Evolutionary conservation across 2,329 filamentous ascomycete genomes (phyloP), one percentile per base, ranked within the genome.

Genomic region (Cercospora sesami): DNA sequence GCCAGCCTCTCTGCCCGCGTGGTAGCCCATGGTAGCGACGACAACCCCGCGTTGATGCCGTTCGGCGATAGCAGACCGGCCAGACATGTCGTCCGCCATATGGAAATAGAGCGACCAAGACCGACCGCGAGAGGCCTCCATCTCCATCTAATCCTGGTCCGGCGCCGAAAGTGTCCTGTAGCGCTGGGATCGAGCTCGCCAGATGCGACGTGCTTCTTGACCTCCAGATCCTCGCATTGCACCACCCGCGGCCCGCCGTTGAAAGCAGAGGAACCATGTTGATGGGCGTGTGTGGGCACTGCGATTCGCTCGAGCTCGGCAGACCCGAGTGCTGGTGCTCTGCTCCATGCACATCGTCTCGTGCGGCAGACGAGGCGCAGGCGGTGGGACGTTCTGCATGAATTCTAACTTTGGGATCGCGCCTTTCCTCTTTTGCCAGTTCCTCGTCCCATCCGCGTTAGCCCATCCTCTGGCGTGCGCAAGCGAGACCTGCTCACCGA

Each of bases 341-440:
- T 65, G 64, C 30, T 53, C 39, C 65, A 63, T 63, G 33, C 69
- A 69, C 60, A 48, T 69, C 51, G 67, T 69, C 60, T 64, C 62
- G 61, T 69, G 67, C 65, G 55, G 63, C 48, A 62, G 62, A 64
- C 53, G 69, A 69, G 69, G 69, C 69, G 62, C 31, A 65, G 63
- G 63, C 62, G 66, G 58, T 68, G 61, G 63, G 33, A 53, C 53
- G 53, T 48, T 63, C 31, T 68, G 63, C 51, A 23, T 39, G 51
- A 51, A 66, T 60, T 60, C 64, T 60, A 65, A 68, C 31, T 68
- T 68, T 65, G 60, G 66, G 36, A 21, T 12, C 59, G 64, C 42
- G 30, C 42, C n/a, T 59, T 60, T 33, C 60, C 58, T 39, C 58
- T 66, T 66, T 23, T 26, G 45, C 45, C 45, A 14, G 7, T 39